phyloP scores from a whole-genome alignment of 495 filamentous ascomycete species.

The Penicillium fimorum region DNA sequence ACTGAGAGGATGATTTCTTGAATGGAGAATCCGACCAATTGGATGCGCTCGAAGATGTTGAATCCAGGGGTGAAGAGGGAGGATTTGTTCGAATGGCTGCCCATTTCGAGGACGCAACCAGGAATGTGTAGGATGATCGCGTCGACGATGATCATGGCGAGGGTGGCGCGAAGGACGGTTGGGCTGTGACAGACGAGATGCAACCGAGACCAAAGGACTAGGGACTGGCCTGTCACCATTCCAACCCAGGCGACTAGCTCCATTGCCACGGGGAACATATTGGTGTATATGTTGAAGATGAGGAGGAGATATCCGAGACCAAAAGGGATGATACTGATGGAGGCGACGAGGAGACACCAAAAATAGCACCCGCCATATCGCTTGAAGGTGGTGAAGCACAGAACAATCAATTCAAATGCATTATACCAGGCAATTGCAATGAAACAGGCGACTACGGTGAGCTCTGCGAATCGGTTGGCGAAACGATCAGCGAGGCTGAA shows the following conservation, averaged over 20 bases:
- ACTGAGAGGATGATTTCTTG: conserved; percentile 53
- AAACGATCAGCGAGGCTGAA: conserved; percentile 29
- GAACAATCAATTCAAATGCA: conserved; percentile 46
- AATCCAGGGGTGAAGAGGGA: conserved; percentile 24
- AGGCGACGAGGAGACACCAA: conserved; percentile 50
- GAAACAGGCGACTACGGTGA: conserved; percentile 34
- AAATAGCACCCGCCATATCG: conserved; percentile 52
- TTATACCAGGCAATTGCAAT: conserved; percentile 50
- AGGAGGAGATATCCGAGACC: conserved; percentile 53
- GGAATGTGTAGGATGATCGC: conserved; percentile 50
- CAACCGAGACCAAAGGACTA: conserved; percentile 63
- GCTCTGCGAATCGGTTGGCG: conserved; percentile 11
- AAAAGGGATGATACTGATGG: conserved; percentile 53
- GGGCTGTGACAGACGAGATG: conserved; percentile 49
- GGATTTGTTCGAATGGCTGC: conserved; percentile 38
- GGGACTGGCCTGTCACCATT: conserved; percentile 62
- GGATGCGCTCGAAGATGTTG: conserved; percentile 51
- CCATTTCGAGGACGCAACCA: conserved; percentile 50
- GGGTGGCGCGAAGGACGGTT: conserved; percentile 43
- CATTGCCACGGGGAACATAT: conserved; percentile 34
- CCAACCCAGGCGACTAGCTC: conserved; percentile 52
- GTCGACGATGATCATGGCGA: conserved; percentile 56
- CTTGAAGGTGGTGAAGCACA: conserved; percentile 51
- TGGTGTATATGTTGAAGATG: conserved; percentile 41
- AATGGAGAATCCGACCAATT: conserved; percentile 48